Percentiles rank a stretch among this genome's conserved stretches.
These are phyloP conservation scores for Kurtzmaniella quercitrusa DNA, from an alignment of 1,139 yeast genomes.

Conservation along the genomic window DNA sequence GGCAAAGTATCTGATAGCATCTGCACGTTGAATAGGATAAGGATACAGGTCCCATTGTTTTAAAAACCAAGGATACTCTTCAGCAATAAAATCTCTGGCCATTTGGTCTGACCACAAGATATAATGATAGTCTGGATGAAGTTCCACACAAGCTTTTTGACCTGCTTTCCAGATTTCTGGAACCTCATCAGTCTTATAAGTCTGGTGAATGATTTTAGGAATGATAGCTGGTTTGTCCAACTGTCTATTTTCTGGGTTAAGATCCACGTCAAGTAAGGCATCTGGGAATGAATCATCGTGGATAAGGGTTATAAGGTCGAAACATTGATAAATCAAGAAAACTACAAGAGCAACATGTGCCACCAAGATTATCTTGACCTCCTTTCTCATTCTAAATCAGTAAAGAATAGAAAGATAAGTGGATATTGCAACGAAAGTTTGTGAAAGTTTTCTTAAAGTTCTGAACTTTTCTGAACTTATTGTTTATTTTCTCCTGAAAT, in stretches of 20 bases:
- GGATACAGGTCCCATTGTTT: conserved; percentile 72
- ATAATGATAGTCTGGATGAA: conserved; percentile 85
- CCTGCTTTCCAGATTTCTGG: conserved; percentile 82
- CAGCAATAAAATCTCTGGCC: conserved; percentile 73
- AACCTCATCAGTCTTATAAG: conserved; percentile 72
- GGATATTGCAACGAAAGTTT: not conserved
- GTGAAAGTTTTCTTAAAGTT: no score
- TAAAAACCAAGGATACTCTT: conserved; percentile 83
- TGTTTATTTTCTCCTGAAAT: not conserved
- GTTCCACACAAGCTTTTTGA: conserved; percentile 67
- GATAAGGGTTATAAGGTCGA: conserved; percentile 71
- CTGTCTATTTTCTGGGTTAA: conserved; percentile 42
- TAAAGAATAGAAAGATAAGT: not conserved
- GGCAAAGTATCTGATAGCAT: conserved; percentile 86
- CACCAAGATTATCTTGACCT: conserved; percentile 54
- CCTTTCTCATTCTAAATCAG: conserved; percentile 43
- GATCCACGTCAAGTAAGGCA: conserved; percentile 56
- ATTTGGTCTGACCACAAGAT: conserved; percentile 87
- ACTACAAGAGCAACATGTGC: conserved; percentile 54
- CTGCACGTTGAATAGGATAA: conserved; percentile 86
- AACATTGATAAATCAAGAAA: conserved; percentile 58
- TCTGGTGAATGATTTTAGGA: conserved; percentile 91
- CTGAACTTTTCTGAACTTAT: not conserved
- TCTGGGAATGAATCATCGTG: conserved; percentile 68
- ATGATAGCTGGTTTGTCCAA: conserved; percentile 50